Evolutionary conservation across 2,329 filamentous ascomycete genomes (phyloP), one percentile per base, ranked within the genome.

Genomic region (Colletotrichum sp.): DNA sequence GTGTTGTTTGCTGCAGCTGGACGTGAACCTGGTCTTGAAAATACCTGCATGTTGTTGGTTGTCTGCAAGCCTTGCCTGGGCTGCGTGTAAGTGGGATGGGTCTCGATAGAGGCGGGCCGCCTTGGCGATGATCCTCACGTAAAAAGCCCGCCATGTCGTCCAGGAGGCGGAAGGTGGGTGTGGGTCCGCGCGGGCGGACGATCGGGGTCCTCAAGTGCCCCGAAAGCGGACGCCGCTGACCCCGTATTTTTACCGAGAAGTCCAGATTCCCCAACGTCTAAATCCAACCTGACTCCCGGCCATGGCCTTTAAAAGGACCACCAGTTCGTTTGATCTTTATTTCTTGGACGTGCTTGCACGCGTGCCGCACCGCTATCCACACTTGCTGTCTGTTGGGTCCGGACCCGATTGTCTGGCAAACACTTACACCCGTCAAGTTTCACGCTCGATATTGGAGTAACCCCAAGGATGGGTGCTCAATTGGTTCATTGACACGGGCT

Each of bases 171-270:
- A 15, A 69, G 69, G 57, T 32, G 52, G 49, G 63, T 65, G 57
- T 49, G 34, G 70, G 13, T 21, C 69, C 57, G 24, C 24, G 34
- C 28, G 18, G 28, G 34, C 70, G 73, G 69, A 59, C 52, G 60
- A 34, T 76, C 73, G 73, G 73, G 36, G 57, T 28, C 36, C 67
- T 75, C 10, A 67, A 32, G 69, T 67, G 69, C 52, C 59, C 73
- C 73, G 73, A 73, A 72, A 15, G 64, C 64, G 73, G 73, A 68
- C 68, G 55, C 73, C 73, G 63, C 62, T 59, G 55, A 76, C 69
- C 69, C 72, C 73, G 73, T 69, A 63, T 30, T 59, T 69, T 76
- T 71, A 73, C 70, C 44, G 65, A 64, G 64, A 69, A 36, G 69
- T 73, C 73, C 69, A 67, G 68, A 73, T 52, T 64, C 60, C 72